Conservation (phyloP, 2,329 filamentous ascomycete species). For the Scytalidium lignicola region DNA sequence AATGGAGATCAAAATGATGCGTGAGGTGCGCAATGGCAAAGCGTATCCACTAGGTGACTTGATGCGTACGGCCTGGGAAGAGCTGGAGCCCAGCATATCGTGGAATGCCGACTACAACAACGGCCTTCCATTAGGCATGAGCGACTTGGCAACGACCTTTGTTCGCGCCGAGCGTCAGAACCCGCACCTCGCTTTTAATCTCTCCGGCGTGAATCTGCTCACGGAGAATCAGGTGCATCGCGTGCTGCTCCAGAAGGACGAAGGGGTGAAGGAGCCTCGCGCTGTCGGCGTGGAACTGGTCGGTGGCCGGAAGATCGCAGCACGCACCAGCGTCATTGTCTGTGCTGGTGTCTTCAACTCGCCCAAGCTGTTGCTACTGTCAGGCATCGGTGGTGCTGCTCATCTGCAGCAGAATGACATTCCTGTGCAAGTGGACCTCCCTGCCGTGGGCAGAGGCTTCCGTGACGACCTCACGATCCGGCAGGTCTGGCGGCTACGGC, state of each 20-base stretch:
- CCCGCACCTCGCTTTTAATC: slow-evolving; percentile 21
- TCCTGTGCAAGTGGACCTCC: slow-evolving; percentile 33
- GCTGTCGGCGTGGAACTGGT: slow-evolving; percentile 8
- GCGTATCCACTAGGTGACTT: slow-evolving; percentile 33
- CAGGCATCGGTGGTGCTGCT: slow-evolving; percentile 19
- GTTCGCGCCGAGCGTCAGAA: slow-evolving; percentile 23
- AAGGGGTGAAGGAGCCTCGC: not conserved
- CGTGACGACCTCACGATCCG: slow-evolving; percentile 3
- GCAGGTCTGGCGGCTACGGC: slow-evolving; percentile 5
- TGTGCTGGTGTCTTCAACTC: slow-evolving; percentile 17
- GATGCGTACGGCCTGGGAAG: slow-evolving; percentile 33
- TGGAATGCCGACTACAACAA: slow-evolving; percentile 21
- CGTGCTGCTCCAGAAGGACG: slow-evolving; percentile 15
- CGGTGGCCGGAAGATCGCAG: slow-evolving; percentile 28
- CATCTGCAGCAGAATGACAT: slow-evolving; percentile 10
- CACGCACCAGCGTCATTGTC: slow-evolving; percentile 30
- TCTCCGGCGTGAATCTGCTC: slow-evolving; percentile 19
- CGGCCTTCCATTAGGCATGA: slow-evolving; percentile 25
- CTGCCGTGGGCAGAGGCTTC: slow-evolving; percentile 2
- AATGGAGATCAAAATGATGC: slow-evolving; percentile 18
- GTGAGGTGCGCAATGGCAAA: slow-evolving; percentile 25
- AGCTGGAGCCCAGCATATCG: slow-evolving; percentile 21
- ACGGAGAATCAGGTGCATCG: slow-evolving; percentile 20
- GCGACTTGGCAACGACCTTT: slow-evolving; percentile 27
- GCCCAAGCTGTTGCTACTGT: slow-evolving; percentile 26